Percentiles rank a stretch among this genome's conserved stretches.
Evolutionary conservation across 805 yeast genomes (phyloP).

Genomic region (Sugiyamaella smithiae): DNA sequence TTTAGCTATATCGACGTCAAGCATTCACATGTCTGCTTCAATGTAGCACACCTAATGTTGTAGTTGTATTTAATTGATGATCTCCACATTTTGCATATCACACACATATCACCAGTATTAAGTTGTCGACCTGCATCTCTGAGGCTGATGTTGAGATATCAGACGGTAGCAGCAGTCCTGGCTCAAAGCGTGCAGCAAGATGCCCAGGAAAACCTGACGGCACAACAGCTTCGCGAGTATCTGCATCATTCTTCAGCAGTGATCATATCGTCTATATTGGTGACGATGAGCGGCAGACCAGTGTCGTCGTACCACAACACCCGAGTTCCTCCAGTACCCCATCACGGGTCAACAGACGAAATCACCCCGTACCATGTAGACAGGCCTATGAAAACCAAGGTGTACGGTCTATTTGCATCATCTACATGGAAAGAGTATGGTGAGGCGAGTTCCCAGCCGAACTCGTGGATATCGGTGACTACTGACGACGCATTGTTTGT

Average conservation of each 20-base stretch:
- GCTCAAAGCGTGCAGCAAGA: slow-evolving; percentile 24
- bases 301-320: slow-evolving; percentile 26
- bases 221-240: slow-evolving; percentile 12
- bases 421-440: slow-evolving; percentile 28
- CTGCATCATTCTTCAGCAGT: slow-evolving; percentile 12
- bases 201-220: slow-evolving; percentile 13
- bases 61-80: no score
- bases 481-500: slow-evolving; percentile 26
- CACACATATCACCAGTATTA: no score
- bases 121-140: no score
- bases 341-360: slow-evolving; percentile 11
- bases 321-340: slow-evolving; percentile 21
- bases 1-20: no score
- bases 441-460: background rate
- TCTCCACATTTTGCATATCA: no score
- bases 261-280: slow-evolving; percentile 25
- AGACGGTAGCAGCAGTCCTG: slow-evolving; percentile 22
- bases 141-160: slow-evolving; percentile 21
- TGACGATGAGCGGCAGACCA: slow-evolving; percentile 22
- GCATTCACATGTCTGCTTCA: no score
- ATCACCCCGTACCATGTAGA: slow-evolving; percentile 23
- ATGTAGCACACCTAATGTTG: no score
- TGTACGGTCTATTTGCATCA: slow-evolving; percentile 32
- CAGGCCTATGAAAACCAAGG: slow-evolving; percentile 30
- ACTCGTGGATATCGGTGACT: slow-evolving; percentile 28